phyloP scores from a whole-genome alignment of 306 rosid species.

The Lathyrus tuberosus region DNA sequence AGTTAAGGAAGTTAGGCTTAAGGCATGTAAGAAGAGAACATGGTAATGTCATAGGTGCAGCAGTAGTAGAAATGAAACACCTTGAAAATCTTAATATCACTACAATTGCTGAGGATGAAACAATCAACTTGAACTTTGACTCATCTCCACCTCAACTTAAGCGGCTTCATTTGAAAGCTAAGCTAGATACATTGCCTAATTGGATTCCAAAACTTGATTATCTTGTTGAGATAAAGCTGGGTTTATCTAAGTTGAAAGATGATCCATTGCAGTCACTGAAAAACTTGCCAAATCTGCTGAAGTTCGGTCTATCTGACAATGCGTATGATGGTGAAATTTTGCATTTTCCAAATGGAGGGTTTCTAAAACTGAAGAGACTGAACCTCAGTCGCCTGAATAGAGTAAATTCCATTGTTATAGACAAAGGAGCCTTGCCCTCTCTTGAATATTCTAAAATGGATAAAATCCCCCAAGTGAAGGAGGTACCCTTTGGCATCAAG shows the following conservation, averaged over 20 bases:
- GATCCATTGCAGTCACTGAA: neutral
- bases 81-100: slow-evolving; percentile 7
- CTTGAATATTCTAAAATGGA: neutral
- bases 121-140: neutral
- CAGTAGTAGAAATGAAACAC: neutral
- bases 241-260: slow-evolving; percentile 8
- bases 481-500: neutral
- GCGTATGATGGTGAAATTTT: neutral
- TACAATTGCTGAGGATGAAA: neutral
- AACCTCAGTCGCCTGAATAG: neutral
- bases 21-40: neutral
- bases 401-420: neutral
- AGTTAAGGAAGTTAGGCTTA: neutral
- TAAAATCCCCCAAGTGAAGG: neutral
- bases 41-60: neutral
- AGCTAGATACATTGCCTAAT: neutral
- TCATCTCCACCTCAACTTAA: slow-evolving; percentile 2
- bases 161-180: slow-evolving; percentile 2
- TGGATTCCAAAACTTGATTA: slow-evolving; percentile 18
- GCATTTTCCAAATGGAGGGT: slow-evolving; percentile 7
- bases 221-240: neutral
- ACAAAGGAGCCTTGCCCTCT: slow-evolving; percentile 4
- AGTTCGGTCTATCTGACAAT: neutral
- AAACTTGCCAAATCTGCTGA: neutral
- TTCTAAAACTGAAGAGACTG: neutral